These are phyloP conservation scores for Fusarium aywerte DNA, from an alignment of 2,329 filamentous ascomycete genomes.

Conservation along the genomic window DNA sequence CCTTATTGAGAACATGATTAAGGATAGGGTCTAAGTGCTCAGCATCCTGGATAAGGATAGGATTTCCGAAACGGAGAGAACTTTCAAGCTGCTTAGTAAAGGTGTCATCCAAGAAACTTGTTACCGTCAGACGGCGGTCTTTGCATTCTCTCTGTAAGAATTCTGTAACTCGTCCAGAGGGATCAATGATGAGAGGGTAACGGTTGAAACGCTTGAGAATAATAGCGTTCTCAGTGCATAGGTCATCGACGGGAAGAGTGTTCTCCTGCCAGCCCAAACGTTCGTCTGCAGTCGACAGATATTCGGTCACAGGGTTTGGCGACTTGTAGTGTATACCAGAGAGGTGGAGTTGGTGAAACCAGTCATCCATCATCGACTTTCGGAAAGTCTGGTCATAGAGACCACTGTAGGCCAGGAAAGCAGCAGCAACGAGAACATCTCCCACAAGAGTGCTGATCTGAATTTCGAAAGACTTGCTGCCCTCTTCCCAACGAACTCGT, in stretches of 20 bases:
- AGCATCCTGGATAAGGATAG: conserved; percentile 97
- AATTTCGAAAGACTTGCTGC: conserved; percentile 97
- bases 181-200: conserved; percentile 98
- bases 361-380: conserved; percentile 97
- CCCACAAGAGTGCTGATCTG: conserved; percentile 97
- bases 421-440: conserved; percentile 94
- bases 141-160: conserved; percentile 96
- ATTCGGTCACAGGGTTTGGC: conserved; percentile 94
- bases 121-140: conserved; percentile 92
- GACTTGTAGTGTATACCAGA: conserved; percentile 95
- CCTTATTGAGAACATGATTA: conserved; percentile 98
- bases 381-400: conserved; percentile 98
- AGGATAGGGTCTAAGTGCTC: conserved; percentile 97
- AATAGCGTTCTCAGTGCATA: conserved; percentile 98
- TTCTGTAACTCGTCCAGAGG: conserved; percentile 92
- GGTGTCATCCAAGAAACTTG: conserved; percentile 96
- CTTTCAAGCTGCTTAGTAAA: conserved; percentile 99
- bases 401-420: conserved; percentile 95
- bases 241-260: conserved; percentile 90
- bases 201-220: conserved; percentile 97
- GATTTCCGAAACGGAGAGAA: conserved; percentile 95
- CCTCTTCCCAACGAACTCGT: conserved; percentile 92
- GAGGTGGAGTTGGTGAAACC: conserved; percentile 90
- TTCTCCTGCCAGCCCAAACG: conserved; percentile 95
- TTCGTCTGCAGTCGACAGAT: conserved; percentile 95